Evolutionary conservation across 495 filamentous ascomycete species (phyloP).

Genomic region (Penicillium arizonense): DNA sequence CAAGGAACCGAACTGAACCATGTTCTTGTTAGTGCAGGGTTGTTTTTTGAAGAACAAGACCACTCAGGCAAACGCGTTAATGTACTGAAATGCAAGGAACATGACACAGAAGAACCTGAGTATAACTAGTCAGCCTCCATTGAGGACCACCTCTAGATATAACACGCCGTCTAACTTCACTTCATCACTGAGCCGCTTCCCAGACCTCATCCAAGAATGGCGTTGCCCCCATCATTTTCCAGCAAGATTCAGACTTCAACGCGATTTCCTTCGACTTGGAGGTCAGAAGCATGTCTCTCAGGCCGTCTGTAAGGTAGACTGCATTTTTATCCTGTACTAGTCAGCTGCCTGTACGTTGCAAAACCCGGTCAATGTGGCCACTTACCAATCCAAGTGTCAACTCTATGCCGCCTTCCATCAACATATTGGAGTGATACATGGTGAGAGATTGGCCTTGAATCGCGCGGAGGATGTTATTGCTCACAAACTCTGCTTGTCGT

Average conservation of each 20-base stretch:
- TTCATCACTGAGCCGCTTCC: neutral
- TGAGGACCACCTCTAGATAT: neutral
- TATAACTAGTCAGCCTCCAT: neutral
- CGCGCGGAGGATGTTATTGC: neutral
- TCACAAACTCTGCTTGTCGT: neutral
- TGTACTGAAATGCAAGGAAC: neutral
- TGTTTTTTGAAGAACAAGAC: neutral
- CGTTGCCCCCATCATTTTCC: neutral
- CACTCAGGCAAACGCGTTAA: neutral
- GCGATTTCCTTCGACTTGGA: neutral
- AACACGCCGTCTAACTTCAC: neutral
- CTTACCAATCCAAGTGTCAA: neutral
- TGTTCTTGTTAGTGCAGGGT: neutral
- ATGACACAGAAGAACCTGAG: neutral
- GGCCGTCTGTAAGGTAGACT: neutral
- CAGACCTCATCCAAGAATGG: neutral
- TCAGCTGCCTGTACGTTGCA: neutral
- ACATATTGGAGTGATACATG: neutral
- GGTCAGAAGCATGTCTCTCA: neutral
- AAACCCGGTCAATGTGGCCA: neutral
- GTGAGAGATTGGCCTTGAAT: neutral
- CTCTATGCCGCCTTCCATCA: neutral
- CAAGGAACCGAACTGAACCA: too few species aligned
- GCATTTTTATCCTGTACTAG: neutral
- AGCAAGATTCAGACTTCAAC: neutral